phyloP scores from a whole-genome alignment of 257 asterid genomes.

The Linderniella brevidens region DNA sequence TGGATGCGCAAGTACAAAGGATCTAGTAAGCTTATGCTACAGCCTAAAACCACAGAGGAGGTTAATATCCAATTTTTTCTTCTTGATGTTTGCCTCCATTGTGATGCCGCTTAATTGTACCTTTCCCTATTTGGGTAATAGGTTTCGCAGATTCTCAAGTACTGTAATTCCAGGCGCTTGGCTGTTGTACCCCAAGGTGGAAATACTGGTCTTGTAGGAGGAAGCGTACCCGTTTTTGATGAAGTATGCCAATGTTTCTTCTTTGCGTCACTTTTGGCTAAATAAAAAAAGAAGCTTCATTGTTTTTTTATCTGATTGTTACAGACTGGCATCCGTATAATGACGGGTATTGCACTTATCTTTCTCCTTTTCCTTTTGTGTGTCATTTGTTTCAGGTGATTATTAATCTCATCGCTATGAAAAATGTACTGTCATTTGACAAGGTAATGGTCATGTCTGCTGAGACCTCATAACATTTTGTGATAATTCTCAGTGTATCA shows the following conservation, averaged over 20 bases:
- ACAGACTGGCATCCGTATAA: background rate
- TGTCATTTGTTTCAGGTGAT: slow-evolving; percentile 44
- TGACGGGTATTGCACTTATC: slow-evolving; percentile 1
- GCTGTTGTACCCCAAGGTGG: slow-evolving; percentile 99
- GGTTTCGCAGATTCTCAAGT: slow-evolving; percentile 82
- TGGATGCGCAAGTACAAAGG: slow-evolving; percentile 91
- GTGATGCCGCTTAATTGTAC: slow-evolving; percentile 1
- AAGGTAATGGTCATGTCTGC: slow-evolving; percentile 30
- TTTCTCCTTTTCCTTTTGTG: background rate
- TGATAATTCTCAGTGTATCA: background rate
- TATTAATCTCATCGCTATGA: slow-evolving; percentile 66
- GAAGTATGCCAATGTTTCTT: slow-evolving; percentile 38
- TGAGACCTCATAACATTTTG: no score
- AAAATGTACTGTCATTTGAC: slow-evolving; percentile 64
- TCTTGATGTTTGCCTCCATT: background rate
- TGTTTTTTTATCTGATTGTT: slow-evolving; percentile 4
- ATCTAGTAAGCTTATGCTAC: slow-evolving; percentile 77
- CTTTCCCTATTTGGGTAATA: slow-evolving; percentile 17
- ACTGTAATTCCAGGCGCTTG: slow-evolving; percentile 73
- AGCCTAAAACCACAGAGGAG: slow-evolving; percentile 59
- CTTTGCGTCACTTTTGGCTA: slow-evolving; percentile 5
- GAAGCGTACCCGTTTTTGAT: slow-evolving; percentile 90
- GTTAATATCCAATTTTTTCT: slow-evolving; percentile 20
- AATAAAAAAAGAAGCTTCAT: slow-evolving; percentile 7
- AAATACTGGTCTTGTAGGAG: slow-evolving; percentile 98